These are phyloP conservation scores for Dimargaris verticillata DNA, from an alignment of 192 early-diverging fungal genomes.

Conservation along the genomic window DNA sequence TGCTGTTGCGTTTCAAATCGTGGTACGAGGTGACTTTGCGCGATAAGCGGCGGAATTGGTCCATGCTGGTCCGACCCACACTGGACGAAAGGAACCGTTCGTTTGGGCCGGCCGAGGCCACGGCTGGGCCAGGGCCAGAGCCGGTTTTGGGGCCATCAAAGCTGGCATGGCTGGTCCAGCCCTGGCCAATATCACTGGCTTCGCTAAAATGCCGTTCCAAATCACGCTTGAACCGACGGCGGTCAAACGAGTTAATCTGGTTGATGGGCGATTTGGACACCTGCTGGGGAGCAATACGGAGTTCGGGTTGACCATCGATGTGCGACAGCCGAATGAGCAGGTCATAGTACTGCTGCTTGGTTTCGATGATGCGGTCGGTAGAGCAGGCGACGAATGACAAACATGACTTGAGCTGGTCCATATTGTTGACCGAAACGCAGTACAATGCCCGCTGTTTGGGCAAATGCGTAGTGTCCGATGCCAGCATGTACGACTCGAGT, in stretches of 20 bases:
- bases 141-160: neutral
- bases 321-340: neutral
- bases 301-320: neutral
- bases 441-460: neutral
- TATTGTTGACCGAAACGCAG: conserved; percentile 1
- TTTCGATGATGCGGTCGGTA: conserved; percentile 4
- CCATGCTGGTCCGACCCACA: neutral
- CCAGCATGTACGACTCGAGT: neutral
- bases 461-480: neutral
- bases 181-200: neutral
- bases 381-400: neutral
- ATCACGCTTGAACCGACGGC: conserved; percentile 6
- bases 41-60: conserved; percentile 2
- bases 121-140: neutral
- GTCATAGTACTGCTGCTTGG: neutral
- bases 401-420: neutral
- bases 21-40: neutral
- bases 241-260: conserved; percentile 1
- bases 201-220: conserved; percentile 1
- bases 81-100: conserved; percentile 4
- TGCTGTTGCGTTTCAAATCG: neutral
- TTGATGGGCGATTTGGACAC: neutral
- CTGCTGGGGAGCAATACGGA: neutral
- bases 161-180: neutral
- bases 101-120: neutral